Conservation (phyloP, 345 rosid species). For the Eucalyptus regnans region DNA sequence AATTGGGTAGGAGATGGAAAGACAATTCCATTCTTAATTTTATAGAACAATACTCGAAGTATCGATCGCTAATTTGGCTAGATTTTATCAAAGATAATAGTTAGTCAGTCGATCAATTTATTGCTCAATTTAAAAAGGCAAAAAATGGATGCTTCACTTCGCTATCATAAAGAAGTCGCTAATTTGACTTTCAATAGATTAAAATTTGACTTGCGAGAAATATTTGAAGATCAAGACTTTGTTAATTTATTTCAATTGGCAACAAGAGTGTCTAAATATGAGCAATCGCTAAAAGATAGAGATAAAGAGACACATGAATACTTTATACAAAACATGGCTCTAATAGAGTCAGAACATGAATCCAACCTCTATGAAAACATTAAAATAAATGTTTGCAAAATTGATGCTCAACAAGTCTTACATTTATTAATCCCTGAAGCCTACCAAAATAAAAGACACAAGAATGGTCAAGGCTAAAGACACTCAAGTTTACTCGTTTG, state of each 20-base stretch:
- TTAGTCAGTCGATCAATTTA: accelerated
- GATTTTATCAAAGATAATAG: too few species aligned
- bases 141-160: background rate
- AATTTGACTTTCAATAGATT: background rate
- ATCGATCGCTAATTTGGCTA: too few species aligned
- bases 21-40: background rate
- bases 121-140: background rate
- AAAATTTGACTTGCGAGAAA: background rate
- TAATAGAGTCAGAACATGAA: too few species aligned
- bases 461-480: background rate
- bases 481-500: background rate
- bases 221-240: background rate
- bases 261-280: background rate
- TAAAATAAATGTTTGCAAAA: too few species aligned
- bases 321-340: background rate
- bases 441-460: background rate
- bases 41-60: background rate
- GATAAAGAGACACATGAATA: background rate
- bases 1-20: background rate
- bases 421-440: background rate
- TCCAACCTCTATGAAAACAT: too few species aligned
- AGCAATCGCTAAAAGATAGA: background rate
- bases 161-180: accelerated
- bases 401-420: background rate
- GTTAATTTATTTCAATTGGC: background rate